phyloP scores from a whole-genome alignment of 2,329 filamentous ascomycete species.

The Alternaria gaisen region DNA sequence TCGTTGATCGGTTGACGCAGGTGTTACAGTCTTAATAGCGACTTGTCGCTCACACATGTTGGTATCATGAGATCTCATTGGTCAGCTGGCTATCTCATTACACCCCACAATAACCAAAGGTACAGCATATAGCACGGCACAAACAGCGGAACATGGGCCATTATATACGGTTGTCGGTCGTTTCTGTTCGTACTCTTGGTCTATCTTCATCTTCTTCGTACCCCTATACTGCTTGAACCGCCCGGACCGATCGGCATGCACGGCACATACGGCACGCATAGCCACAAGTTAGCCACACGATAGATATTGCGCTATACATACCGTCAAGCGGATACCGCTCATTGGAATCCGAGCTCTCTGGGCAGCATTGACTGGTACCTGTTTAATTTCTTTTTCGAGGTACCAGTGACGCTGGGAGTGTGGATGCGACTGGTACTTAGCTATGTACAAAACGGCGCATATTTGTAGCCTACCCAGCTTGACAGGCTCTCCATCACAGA shows the following conservation, averaged over 20 bases:
- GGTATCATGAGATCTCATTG: conserved; percentile 14
- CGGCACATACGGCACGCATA: conserved; percentile 1
- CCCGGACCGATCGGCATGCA: neutral
- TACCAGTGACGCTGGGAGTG: neutral
- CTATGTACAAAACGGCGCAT: neutral
- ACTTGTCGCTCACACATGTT: conserved; percentile 17
- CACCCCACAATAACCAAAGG: neutral
- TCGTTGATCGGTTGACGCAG: neutral
- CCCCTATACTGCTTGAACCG: conserved; percentile 1
- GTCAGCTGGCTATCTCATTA: conserved; percentile 3
- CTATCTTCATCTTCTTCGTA: neutral
- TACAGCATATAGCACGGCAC: neutral
- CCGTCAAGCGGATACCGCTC: neutral
- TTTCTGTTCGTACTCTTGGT: neutral
- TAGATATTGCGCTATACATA: neutral
- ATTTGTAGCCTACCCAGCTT: neutral
- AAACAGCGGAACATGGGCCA: neutral
- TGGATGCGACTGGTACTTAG: conserved; percentile 1
- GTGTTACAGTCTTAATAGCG: neutral
- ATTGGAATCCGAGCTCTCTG: neutral
- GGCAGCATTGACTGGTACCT: neutral
- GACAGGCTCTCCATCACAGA: neutral
- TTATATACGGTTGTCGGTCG: neutral
- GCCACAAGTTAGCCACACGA: conserved; percentile 1
- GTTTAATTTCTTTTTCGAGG: neutral